Evolutionary conservation across 2,329 filamentous ascomycete genomes (phyloP).

Genomic region (Magnaporthiopsis incrustans): DNA sequence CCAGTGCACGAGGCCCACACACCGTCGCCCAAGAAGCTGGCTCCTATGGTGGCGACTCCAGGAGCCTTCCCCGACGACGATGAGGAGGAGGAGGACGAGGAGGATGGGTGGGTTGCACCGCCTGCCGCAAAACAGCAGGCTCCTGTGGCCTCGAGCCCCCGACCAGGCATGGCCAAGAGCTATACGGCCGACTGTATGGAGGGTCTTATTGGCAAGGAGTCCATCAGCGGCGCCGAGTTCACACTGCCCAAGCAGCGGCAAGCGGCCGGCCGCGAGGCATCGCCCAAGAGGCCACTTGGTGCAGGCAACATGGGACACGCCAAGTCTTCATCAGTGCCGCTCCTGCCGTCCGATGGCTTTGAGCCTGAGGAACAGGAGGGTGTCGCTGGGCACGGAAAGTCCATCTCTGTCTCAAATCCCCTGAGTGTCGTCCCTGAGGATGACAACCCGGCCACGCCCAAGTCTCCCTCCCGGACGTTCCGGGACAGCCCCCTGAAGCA

Average conservation of each 20-base stretch:
- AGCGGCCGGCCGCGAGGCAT: slow-evolving; percentile 21
- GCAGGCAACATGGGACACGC: slow-evolving; percentile 36
- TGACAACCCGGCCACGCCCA: slow-evolving; percentile 38
- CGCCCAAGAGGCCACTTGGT: slow-evolving; percentile 26
- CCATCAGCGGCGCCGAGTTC: slow-evolving; percentile 39
- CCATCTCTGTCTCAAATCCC: slow-evolving; percentile 51
- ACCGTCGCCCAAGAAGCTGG: slow-evolving; percentile 26
- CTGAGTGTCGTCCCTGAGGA: slow-evolving; percentile 39
- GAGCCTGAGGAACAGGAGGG: slow-evolving; percentile 16
- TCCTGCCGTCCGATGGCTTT: slow-evolving; percentile 26
- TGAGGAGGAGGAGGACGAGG: slow-evolving; percentile 44
- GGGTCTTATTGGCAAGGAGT: slow-evolving; percentile 39
- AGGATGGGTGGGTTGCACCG: slow-evolving; percentile 53
- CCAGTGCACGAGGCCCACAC: slow-evolving; percentile 12
- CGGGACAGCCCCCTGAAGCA: slow-evolving; percentile 79
- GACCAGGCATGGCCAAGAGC: slow-evolving; percentile 50
- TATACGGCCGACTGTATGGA: slow-evolving; percentile 56
- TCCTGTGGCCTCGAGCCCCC: slow-evolving; percentile 31
- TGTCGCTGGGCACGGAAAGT: slow-evolving; percentile 40
- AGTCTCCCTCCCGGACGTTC: slow-evolving; percentile 48
- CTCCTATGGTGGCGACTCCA: slow-evolving; percentile 32
- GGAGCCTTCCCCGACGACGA: slow-evolving; percentile 55
- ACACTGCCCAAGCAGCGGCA: slow-evolving; percentile 32
- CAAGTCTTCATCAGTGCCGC: slow-evolving; percentile 58
- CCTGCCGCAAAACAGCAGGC: slow-evolving; percentile 30